phyloP scores from a whole-genome alignment of 805 yeast genomes.

The Lipomyces kockii region DNA sequence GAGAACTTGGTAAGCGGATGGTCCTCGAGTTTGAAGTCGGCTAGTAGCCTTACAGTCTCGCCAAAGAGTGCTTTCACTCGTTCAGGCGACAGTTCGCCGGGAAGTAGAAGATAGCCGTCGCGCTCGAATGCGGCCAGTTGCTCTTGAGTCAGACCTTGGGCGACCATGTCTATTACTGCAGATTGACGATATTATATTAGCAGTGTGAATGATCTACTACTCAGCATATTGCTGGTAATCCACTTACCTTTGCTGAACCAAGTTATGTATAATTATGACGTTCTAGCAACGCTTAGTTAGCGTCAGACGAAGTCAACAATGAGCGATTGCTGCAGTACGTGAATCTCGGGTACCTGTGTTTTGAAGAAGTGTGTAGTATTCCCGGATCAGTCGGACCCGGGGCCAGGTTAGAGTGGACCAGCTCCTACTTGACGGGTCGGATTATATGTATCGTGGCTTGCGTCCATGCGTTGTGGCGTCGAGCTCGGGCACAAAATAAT shows the following conservation, averaged over 20 bases:
- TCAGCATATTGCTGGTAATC: background rate
- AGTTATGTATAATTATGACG: background rate
- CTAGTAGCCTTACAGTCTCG: conserved; percentile 54
- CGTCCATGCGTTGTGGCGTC: background rate
- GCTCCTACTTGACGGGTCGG: background rate
- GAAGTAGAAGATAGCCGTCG: conserved; percentile 66
- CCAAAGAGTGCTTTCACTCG: conserved; percentile 51
- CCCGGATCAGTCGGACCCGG: too few species aligned
- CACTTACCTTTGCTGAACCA: background rate
- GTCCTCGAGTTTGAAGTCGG: conserved; percentile 54
- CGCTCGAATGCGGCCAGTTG: conserved; percentile 56
- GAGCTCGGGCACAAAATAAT: background rate
- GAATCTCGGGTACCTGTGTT: too few species aligned
- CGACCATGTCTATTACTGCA: conserved; percentile 13
- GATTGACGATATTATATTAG: background rate
- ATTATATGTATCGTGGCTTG: background rate
- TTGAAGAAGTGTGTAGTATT: too few species aligned
- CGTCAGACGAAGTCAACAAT: too few species aligned
- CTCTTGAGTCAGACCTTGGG: conserved; percentile 49
- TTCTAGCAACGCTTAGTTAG: background rate
- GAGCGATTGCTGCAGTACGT: too few species aligned
- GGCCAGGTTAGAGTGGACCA: too few species aligned
- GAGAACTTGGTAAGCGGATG: conserved; percentile 77
- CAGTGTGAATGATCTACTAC: background rate
- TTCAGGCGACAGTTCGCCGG: conserved; percentile 54